Percentiles rank a stretch among this genome's conserved stretches.
These are phyloP conservation scores for Leccinum ochraceum DNA, from an alignment of 768 basidiomycete genomes.

Conservation along the genomic window DNA sequence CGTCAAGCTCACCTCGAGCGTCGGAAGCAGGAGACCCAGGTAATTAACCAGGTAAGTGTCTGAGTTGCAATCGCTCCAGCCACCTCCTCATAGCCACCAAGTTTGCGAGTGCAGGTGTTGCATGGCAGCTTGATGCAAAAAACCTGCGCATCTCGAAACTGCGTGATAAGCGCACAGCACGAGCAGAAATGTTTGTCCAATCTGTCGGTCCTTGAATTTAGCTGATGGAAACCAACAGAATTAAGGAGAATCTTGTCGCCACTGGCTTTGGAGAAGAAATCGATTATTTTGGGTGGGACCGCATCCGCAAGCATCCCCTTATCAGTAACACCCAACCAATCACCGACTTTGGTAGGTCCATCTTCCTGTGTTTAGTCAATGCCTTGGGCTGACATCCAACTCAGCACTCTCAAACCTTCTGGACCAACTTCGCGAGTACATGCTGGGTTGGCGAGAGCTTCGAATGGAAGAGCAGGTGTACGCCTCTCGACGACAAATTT, in stretches of 20 bases:
- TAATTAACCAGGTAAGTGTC: conserved; percentile 14
- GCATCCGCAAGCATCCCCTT: conserved; percentile 30
- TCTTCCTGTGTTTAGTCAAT: not conserved
- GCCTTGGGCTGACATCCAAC: conserved; percentile 9
- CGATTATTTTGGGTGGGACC: conserved; percentile 33
- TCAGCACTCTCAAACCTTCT: conserved; percentile 20
- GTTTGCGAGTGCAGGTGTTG: conserved; percentile 29
- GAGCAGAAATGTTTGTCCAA: conserved; percentile 28
- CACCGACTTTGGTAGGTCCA: conserved; percentile 22
- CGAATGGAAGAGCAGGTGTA: conserved; percentile 33
- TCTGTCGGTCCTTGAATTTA: not conserved
- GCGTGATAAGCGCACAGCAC: conserved; percentile 25
- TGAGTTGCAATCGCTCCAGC: not conserved
- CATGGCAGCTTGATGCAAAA: conserved; percentile 26
- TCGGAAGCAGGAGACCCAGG: conserved; percentile 11
- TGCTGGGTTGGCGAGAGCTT: conserved; percentile 34
- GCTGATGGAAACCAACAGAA: conserved; percentile 18
- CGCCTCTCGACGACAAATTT: conserved; percentile 24
- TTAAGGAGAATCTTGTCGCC: conserved; percentile 18
- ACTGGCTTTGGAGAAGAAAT: conserved; percentile 30
- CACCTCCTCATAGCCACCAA: conserved; percentile 16
- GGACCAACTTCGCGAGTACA: conserved; percentile 26
- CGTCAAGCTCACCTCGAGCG: conserved; percentile 23
- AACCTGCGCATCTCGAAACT: conserved; percentile 20
- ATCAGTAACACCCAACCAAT: conserved; percentile 28